Base-by-base conservation (phyloP, 805 yeast species). In the Ogataea haglerorum region DNA sequence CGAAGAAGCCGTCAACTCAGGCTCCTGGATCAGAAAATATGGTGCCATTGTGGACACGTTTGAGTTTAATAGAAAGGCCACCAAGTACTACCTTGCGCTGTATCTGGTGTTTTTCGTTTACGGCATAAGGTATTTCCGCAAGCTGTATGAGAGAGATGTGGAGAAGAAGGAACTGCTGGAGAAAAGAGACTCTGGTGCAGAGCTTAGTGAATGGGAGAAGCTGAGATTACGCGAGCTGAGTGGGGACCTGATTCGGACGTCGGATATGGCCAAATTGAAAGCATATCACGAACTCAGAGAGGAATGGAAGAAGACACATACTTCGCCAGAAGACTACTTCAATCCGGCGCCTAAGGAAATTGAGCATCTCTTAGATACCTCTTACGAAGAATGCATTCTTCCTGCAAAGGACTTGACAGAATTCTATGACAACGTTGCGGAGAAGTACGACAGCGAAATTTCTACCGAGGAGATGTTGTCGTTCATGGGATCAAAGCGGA, bases 331-430 rank as follows among this genome's bases (percentile, higher is more conserved):
- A 7, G 45, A 43, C 21, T 51, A 57, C 8, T 58, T 64, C 47
- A 54, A 70, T 30, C 77, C 70, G 8, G 19, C 43, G 17, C 63
- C 67, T 5, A 45, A 49, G 13, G 69, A 65, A 19, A 63, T 65
- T 32, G 50, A 53, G 17, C 53, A 46, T 7, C 33, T 54, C n/a
- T 43, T 56, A 9, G 61, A 61, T 40, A 42, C 49, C 23, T 37
- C 64, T 30, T 58, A 60, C 23, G 63, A 65, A 19, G 40, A 51
- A 5, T 65, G 70, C 34, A 78, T 86, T 30, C 70, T 82, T 35
- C 82, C 84, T 4, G 73, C 95, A 1, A 75, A 78, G 53, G 96
- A 91, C 58, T 84, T 96, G 7, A 86, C 95, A 1, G 72, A 69
- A 9, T 82, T 85, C 55, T 88, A 84, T 58, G 90, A 91, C 50